A percentile compares a stretch with the other conserved stretches of the same genome.
phyloP scores from a whole-genome alignment of 345 rosid genomes.

The Eucalyptus pumila region DNA sequence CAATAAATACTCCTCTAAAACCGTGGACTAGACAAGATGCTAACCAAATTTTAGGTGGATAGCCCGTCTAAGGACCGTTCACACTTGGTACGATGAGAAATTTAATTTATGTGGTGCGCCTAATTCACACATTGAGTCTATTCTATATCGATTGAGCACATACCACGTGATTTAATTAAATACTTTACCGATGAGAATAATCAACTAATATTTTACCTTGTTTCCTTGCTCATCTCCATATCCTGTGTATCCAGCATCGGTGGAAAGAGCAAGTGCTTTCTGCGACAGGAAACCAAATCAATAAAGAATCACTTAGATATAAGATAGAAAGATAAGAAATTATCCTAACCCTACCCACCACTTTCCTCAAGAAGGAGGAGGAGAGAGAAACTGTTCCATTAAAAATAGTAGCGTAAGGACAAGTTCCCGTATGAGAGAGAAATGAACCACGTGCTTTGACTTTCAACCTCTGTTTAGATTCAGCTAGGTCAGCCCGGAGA shows the following conservation, averaged over 20 bases:
- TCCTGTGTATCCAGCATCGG: conserved; percentile 36
- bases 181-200: background rate
- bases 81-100: background rate
- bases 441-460: background rate
- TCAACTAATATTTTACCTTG: conserved; percentile 12
- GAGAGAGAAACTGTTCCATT: background rate
- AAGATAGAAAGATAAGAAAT: background rate
- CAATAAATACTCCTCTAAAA: background rate
- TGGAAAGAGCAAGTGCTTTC: conserved; percentile 51
- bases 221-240: conserved; percentile 62
- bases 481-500: background rate
- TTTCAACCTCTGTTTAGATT: background rate
- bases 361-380: background rate
- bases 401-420: background rate
- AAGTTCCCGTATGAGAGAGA: background rate
- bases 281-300: conserved; percentile 6
- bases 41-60: background rate
- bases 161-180: background rate
- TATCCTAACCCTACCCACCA: background rate
- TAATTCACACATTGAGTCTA: background rate
- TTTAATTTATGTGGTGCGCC: background rate
- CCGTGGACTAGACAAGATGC: background rate
- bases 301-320: background rate
- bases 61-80: background rate
- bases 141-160: background rate